phyloP scores from a whole-genome alignment of 2,329 filamentous ascomycete species.

The Dactylella cylindrospora region DNA sequence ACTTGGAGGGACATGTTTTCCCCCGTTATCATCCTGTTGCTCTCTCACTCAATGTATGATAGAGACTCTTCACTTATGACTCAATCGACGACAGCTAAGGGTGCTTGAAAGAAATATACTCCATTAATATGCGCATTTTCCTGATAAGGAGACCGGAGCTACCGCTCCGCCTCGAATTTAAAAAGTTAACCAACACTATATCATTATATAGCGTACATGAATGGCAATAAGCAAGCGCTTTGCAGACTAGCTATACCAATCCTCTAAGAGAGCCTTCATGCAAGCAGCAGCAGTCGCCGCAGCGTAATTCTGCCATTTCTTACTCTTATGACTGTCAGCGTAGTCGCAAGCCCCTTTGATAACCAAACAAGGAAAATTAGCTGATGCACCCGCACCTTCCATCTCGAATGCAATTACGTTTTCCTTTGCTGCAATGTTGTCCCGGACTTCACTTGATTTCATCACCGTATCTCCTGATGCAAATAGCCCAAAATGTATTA shows the following conservation, averaged over 20 bases:
- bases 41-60: too few relatives aligned
- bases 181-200: too few relatives aligned
- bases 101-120: slow-evolving; percentile 22
- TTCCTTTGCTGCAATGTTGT: slow-evolving; percentile 49
- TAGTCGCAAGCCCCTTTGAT: slow-evolving; percentile 55
- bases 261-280: slow-evolving; percentile 42
- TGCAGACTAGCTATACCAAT: too few relatives aligned
- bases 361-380: slow-evolving; percentile 51
- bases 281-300: slow-evolving; percentile 50
- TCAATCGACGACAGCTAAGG: too few relatives aligned
- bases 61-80: too few relatives aligned
- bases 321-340: slow-evolving; percentile 53
- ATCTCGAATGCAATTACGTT: slow-evolving; percentile 51
- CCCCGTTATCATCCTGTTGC: too few relatives aligned
- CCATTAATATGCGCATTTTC: slow-evolving; percentile 50
- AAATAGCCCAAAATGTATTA: slow-evolving; percentile 52
- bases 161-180: slow-evolving; percentile 52
- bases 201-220: too few relatives aligned
- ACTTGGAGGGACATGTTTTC: too few relatives aligned
- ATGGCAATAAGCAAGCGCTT: too few relatives aligned
- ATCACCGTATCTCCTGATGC: slow-evolving; percentile 54
- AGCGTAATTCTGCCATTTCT: slow-evolving; percentile 39
- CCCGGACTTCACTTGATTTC: slow-evolving; percentile 52
- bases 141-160: slow-evolving; percentile 55
- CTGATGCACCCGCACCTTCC: slow-evolving; percentile 50